phyloP scores from a whole-genome alignment of 1,139 yeast species.

The Nakaseomyces sp. region DNA sequence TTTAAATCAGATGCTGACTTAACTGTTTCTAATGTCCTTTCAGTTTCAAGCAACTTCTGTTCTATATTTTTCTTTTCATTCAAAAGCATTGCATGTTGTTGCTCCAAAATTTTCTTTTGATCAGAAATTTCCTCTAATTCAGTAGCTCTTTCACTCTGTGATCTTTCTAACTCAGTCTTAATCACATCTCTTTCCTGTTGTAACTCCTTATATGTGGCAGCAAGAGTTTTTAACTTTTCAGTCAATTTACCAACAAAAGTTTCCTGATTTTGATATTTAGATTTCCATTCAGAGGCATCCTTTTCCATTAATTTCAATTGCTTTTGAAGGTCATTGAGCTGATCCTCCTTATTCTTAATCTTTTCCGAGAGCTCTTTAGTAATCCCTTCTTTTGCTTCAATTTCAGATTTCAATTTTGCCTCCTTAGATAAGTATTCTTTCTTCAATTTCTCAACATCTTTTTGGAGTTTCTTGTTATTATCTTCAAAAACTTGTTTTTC shows the following conservation, averaged over 20 bases:
- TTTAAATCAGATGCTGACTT: not conserved
- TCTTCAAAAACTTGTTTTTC: conserved; percentile 49
- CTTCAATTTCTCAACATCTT: conserved; percentile 33
- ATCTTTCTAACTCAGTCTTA: conserved; percentile 11
- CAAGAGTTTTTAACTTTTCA: conserved; percentile 33
- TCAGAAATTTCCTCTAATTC: not conserved
- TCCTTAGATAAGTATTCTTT: conserved; percentile 4
- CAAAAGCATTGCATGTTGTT: conserved; percentile 3
- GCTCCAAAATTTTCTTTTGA: conserved; percentile 8
- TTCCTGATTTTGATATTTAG: conserved; percentile 25
- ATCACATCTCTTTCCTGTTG: conserved; percentile 21
- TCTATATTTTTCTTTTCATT: conserved; percentile 6
- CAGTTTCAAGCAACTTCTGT: not conserved
- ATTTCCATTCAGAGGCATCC: conserved; percentile 24
- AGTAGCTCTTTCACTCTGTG: conserved; percentile 9
- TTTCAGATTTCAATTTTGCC: conserved; percentile 15
- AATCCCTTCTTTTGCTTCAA: conserved; percentile 12
- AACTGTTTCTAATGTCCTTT: not conserved
- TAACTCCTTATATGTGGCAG: conserved; percentile 27
- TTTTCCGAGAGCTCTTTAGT: conserved; percentile 10
- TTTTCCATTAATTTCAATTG: conserved; percentile 16
- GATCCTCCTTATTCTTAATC: conserved; percentile 9
- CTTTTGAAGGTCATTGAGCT: not conserved
- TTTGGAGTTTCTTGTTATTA: conserved; percentile 36
- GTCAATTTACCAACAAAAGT: conserved; percentile 31